phyloP scores from a whole-genome alignment of 345 rosid species.

The Carallia brachiata region DNA sequence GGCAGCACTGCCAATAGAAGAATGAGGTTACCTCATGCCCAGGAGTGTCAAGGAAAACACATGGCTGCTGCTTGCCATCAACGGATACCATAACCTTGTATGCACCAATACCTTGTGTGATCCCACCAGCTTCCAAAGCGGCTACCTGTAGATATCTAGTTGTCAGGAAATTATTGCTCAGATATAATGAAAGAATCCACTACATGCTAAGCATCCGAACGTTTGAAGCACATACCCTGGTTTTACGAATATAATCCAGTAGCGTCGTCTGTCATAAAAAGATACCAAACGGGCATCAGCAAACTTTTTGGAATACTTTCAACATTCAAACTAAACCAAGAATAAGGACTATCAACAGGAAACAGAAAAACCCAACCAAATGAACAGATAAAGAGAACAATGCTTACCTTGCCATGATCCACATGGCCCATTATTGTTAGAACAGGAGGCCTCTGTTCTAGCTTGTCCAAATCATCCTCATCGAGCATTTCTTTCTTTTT shows the following conservation, averaged over 20 bases:
- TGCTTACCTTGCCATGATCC: slow-evolving; percentile 91
- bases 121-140: slow-evolving; percentile 96
- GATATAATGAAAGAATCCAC: slow-evolving; percentile 4
- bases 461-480: slow-evolving; percentile 85
- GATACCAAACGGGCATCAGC: slow-evolving; percentile 35
- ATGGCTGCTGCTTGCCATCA: slow-evolving; percentile 72
- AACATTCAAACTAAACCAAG: not conserved
- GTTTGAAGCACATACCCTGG: slow-evolving; percentile 57
- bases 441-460: slow-evolving; percentile 92
- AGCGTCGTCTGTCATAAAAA: slow-evolving; percentile 78
- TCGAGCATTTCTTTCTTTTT: slow-evolving; percentile 76
- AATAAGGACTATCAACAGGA: not conserved
- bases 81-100: slow-evolving; percentile 76
- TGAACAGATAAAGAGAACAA: not conserved
- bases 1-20: not conserved
- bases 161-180: slow-evolving; percentile 23
- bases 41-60: slow-evolving; percentile 98
- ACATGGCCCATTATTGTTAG: slow-evolving; percentile 99
- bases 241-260: slow-evolving; percentile 87
- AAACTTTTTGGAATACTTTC: slow-evolving; percentile 6
- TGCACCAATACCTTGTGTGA: slow-evolving; percentile 98
- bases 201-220: slow-evolving; percentile 13
- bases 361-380: not conserved
- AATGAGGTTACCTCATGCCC: slow-evolving; percentile 84
- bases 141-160: slow-evolving; percentile 65